Evolutionary conservation across 2,329 filamentous ascomycete genomes (phyloP).

Genomic region (Pyrenochaeta sp.): DNA sequence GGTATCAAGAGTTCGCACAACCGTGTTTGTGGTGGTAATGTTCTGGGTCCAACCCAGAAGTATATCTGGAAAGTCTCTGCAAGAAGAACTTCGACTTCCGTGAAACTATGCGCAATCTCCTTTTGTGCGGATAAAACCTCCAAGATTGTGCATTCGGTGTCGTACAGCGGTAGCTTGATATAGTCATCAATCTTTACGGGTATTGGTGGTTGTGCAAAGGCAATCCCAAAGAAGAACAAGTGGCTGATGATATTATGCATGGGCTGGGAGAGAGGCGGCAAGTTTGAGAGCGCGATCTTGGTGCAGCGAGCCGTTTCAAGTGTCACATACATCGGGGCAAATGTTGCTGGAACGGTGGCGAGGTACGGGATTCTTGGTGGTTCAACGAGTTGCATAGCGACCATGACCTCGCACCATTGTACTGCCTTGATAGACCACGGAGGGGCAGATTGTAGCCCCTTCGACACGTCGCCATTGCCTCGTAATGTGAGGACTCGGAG

Average conservation of each 20-base stretch:
- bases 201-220: conserved; percentile 4
- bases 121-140: conserved; percentile 21
- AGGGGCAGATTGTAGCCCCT: conserved; percentile 12
- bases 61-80: conserved; percentile 28
- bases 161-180: conserved; percentile 25
- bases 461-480: conserved; percentile 25
- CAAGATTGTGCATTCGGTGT: conserved; percentile 21
- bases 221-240: conserved; percentile 21
- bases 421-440: conserved; percentile 24
- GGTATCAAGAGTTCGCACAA: conserved; percentile 26
- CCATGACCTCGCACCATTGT: conserved; percentile 33
- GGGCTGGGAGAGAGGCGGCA: conserved; percentile 18
- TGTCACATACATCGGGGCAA: conserved; percentile 13
- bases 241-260: conserved; percentile 18
- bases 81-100: conserved; percentile 23
- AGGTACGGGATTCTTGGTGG: conserved; percentile 22
- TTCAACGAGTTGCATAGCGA: conserved; percentile 23
- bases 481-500: conserved; percentile 21
- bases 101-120: conserved; percentile 6
- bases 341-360: not conserved
- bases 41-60: conserved; percentile 23
- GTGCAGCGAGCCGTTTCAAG: conserved; percentile 17
- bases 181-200: conserved; percentile 16
- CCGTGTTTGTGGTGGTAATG: conserved; percentile 23
- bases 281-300: conserved; percentile 9